A percentile compares a stretch with the other conserved stretches of the same genome.
Evolutionary conservation across 2,329 filamentous ascomycete genomes (phyloP).

Genomic region (Colletotrichum costaricense): DNA sequence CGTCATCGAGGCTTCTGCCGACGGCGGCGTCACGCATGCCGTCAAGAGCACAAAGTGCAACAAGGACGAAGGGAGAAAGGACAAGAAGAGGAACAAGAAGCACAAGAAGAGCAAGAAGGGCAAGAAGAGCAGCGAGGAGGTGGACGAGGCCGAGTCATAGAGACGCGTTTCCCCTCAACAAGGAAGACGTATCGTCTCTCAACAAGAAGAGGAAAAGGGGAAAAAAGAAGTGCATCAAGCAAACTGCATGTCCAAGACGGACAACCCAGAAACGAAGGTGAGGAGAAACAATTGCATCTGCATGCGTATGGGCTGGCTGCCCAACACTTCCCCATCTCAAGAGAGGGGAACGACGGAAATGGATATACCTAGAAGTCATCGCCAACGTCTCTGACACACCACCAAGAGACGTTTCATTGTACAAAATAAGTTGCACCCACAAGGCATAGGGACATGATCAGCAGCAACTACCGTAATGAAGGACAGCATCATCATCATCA

Average conservation of each 20-base stretch:
- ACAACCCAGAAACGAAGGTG: neutral
- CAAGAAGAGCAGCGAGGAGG: neutral
- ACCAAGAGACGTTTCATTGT: neutral
- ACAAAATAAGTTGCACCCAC: neutral
- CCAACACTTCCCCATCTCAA: neutral
- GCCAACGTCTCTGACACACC: neutral
- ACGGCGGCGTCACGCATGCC: constrained; percentile 48
- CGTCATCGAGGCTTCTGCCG: constrained; percentile 69
- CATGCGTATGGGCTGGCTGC: neutral
- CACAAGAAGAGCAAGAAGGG: constrained; percentile 33
- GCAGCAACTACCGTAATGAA: neutral
- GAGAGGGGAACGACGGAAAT: too few species aligned
- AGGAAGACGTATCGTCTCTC: too few species aligned
- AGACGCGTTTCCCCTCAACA: too few species aligned
- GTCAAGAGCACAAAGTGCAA: constrained; percentile 56
- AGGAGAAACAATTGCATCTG: neutral
- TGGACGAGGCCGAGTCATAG: neutral
- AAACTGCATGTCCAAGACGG: neutral
- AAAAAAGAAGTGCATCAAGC: neutral
- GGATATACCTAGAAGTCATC: neutral
- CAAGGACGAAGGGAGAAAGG: constrained; percentile 23
- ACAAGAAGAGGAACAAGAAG: constrained; percentile 21
- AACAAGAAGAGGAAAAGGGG: neutral
- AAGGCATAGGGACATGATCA: neutral
- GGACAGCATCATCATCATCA: neutral